phyloP scores from a whole-genome alignment of 1,284 basidiomycete species.

The Afroboletus lepidellus region DNA sequence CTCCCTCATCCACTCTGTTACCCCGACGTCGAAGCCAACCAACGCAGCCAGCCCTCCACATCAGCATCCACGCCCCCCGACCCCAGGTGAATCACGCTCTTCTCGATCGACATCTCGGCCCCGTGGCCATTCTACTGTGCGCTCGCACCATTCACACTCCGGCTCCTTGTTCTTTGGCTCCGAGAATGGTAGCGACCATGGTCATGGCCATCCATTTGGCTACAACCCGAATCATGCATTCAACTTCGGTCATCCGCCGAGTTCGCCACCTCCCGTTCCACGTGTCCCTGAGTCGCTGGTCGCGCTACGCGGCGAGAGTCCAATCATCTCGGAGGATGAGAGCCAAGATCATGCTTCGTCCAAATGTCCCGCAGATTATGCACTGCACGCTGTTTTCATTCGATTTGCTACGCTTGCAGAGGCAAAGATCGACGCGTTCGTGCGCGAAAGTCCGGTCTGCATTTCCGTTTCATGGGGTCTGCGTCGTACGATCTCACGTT shows the following conservation, averaged over 20 bases:
- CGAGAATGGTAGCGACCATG: slow-evolving; percentile 67
- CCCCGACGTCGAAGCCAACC: slow-evolving; percentile 38
- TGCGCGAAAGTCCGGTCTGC: slow-evolving; percentile 68
- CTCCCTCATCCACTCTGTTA: slow-evolving; percentile 50
- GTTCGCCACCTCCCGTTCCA: slow-evolving; percentile 74
- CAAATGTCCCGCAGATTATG: slow-evolving; percentile 83
- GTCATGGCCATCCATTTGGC: slow-evolving; percentile 42
- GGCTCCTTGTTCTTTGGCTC: slow-evolving; percentile 70
- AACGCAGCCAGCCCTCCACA: slow-evolving; percentile 41
- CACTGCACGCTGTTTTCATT: slow-evolving; percentile 82
- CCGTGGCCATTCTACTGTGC: slow-evolving; percentile 55
- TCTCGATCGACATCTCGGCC: slow-evolving; percentile 43
- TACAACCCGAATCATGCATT: slow-evolving; percentile 28
- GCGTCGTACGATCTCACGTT: background rate
- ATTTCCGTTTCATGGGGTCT: background rate
- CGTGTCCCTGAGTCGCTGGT: slow-evolving; percentile 64
- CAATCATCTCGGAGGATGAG: slow-evolving; percentile 55
- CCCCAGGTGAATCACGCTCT: slow-evolving; percentile 52
- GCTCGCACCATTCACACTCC: slow-evolving; percentile 71
- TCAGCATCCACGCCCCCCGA: slow-evolving; percentile 52
- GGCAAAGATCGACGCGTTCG: slow-evolving; percentile 70
- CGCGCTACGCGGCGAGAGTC: slow-evolving; percentile 48
- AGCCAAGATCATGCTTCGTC: slow-evolving; percentile 61
- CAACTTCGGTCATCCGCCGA: slow-evolving; percentile 36
- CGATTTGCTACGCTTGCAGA: slow-evolving; percentile 80